These are phyloP conservation scores for Lipomyces yamanashiensis DNA, from an alignment of 805 yeast species.

Conservation along the genomic window DNA sequence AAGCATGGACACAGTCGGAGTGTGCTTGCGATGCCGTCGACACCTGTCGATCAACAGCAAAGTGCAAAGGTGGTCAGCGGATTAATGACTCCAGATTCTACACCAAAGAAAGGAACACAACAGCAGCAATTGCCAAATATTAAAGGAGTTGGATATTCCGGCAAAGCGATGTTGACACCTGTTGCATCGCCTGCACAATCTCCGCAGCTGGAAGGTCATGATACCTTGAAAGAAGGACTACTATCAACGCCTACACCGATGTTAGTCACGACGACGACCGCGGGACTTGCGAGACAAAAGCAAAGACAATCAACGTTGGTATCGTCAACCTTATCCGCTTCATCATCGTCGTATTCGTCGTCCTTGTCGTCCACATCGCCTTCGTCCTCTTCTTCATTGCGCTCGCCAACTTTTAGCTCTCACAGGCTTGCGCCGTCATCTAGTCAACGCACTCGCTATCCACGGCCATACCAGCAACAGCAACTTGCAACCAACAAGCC, in stretches of 20 bases:
- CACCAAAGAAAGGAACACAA: not conserved
- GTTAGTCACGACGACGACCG: not conserved
- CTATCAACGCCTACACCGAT: not conserved
- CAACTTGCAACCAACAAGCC: not conserved
- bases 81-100: slow-evolving; percentile 8
- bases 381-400: not conserved
- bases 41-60: not conserved
- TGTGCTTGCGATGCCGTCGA: slow-evolving; percentile 1
- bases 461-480: not conserved
- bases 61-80: slow-evolving; percentile 6
- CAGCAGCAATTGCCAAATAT: not conserved
- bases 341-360: not conserved
- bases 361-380: not conserved
- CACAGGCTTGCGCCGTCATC: not conserved
- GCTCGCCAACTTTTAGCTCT: not conserved
- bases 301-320: not conserved
- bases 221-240: not conserved
- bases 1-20: not conserved
- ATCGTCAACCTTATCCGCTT: not conserved
- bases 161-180: not conserved
- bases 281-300: not conserved
- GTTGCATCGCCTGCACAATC: not conserved
- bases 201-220: not conserved
- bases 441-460: not conserved
- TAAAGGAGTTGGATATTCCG: not conserved